phyloP scores from a whole-genome alignment of 2,329 filamentous ascomycete species.

The Pestalotiopsis sp. region DNA sequence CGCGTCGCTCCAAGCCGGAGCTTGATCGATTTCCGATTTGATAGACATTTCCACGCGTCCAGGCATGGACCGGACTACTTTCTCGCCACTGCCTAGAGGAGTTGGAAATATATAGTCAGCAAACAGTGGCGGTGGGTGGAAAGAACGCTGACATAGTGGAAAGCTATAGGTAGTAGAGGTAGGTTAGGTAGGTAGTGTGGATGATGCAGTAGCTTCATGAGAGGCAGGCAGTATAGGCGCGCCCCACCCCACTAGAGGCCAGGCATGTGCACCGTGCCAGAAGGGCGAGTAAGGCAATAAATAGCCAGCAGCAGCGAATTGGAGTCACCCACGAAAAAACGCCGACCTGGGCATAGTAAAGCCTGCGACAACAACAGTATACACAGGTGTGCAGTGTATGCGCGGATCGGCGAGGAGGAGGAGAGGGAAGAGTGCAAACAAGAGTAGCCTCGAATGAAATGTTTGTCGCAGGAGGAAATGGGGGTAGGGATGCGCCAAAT shows the following conservation, averaged over 20 bases:
- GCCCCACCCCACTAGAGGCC: slow-evolving; percentile 7
- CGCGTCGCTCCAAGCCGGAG: slow-evolving; percentile 16
- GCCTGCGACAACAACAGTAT: neutral
- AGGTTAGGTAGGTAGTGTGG: neutral
- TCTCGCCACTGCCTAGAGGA: slow-evolving; percentile 1
- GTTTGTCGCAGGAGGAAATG: neutral
- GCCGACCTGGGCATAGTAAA: neutral
- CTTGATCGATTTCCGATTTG: slow-evolving; percentile 12
- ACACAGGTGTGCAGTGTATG: neutral
- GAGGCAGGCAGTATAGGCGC: slow-evolving; percentile 1
- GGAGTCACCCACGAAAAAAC: neutral
- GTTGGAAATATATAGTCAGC: neutral
- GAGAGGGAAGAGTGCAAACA: neutral
- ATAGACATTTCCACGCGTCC: slow-evolving; percentile 13
- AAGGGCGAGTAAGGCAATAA: neutral
- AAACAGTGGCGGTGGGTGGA: neutral
- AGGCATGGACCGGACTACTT: slow-evolving; percentile 2
- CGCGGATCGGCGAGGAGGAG: neutral
- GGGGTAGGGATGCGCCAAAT: neutral
- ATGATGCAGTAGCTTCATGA: slow-evolving; percentile 3
- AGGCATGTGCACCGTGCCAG: neutral
- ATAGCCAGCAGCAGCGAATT: neutral
- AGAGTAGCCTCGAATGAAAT: neutral
- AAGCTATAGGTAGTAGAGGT: neutral
- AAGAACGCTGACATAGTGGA: neutral